Conservation (phyloP, 2,329 filamentous ascomycete genomes). For the Ophiostoma australiae region DNA sequence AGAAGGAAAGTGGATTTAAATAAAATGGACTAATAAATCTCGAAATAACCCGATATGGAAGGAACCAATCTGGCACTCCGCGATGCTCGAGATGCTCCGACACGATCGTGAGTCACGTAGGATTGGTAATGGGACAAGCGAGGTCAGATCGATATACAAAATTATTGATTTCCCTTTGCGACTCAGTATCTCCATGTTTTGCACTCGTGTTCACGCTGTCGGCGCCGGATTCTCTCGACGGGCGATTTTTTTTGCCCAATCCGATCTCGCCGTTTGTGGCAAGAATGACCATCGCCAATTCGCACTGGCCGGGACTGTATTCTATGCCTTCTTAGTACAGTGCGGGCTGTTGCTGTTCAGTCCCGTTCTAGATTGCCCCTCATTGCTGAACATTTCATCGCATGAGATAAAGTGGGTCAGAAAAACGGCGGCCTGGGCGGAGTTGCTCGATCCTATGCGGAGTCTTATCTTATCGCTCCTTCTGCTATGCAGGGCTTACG, state of each 20-base stretch:
- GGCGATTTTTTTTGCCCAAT: conserved; percentile 12
- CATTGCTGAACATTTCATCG: background rate
- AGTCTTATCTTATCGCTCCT: conserved; percentile 3
- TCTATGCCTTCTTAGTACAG: background rate
- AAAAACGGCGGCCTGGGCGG: background rate
- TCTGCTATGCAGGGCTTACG: conserved; percentile 9
- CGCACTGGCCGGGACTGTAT: background rate
- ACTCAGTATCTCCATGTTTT: too few relatives aligned
- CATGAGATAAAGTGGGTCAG: background rate
- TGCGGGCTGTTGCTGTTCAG: background rate
- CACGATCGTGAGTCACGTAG: conserved; percentile 10
- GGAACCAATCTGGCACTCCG: background rate
- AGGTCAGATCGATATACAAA: background rate
- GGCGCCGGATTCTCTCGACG: background rate
- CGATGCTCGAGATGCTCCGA: conserved; percentile 7
- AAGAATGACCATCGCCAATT: conserved; percentile 6
- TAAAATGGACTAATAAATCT: background rate
- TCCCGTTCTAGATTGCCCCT: conserved; percentile 11
- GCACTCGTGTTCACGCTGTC: background rate
- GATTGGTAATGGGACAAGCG: background rate
- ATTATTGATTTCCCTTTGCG: too few relatives aligned
- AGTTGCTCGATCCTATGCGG: background rate
- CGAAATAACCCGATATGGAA: background rate
- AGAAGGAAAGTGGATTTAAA: conserved; percentile 3
- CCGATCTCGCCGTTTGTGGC: conserved; percentile 13